Evolutionary conservation across 805 yeast species (phyloP).

Genomic region (Kuraishia piskuri): DNA sequence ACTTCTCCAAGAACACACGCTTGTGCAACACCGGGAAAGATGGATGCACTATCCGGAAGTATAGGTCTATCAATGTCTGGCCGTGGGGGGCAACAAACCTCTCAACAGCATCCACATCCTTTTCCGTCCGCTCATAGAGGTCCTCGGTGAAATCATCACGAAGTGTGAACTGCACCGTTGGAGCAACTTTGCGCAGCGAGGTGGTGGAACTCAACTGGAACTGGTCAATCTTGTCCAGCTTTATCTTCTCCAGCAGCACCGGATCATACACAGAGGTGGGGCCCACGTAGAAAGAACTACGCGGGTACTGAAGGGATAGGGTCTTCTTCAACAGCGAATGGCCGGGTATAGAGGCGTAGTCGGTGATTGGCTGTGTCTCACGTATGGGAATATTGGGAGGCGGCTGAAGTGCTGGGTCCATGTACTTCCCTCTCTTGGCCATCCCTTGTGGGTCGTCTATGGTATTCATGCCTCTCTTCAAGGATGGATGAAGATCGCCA

Average conservation of each 20-base stretch:
- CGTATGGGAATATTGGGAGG: constrained; percentile 34
- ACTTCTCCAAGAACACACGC: constrained; percentile 85
- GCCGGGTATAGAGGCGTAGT: constrained; percentile 55
- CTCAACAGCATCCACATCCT: constrained; percentile 79
- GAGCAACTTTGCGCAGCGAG: constrained; percentile 72
- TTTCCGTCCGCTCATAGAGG: constrained; percentile 58
- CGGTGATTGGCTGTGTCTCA: constrained; percentile 54
- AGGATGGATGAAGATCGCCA: constrained; percentile 40
- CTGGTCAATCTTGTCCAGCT: constrained; percentile 68
- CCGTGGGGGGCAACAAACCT: constrained; percentile 90
- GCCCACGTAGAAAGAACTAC: constrained; percentile 85
- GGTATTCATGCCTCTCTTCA: constrained; percentile 27
- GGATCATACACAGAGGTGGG: constrained; percentile 81
- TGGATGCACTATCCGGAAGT: constrained; percentile 83
- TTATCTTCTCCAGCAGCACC: constrained; percentile 54
- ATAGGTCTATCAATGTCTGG: constrained; percentile 65
- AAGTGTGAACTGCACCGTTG: constrained; percentile 64
- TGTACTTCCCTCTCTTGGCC: constrained; percentile 14
- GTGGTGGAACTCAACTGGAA: constrained; percentile 61
- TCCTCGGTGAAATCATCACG: constrained; percentile 75
- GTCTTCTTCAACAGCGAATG: constrained; percentile 61
- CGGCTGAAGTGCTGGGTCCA: constrained; percentile 25
- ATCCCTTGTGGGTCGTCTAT: constrained; percentile 12
- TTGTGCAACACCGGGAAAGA: constrained; percentile 88
- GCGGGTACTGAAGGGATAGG: constrained; percentile 73